Conservation (phyloP, 805 yeast species). For the Pichia nakasei region DNA sequence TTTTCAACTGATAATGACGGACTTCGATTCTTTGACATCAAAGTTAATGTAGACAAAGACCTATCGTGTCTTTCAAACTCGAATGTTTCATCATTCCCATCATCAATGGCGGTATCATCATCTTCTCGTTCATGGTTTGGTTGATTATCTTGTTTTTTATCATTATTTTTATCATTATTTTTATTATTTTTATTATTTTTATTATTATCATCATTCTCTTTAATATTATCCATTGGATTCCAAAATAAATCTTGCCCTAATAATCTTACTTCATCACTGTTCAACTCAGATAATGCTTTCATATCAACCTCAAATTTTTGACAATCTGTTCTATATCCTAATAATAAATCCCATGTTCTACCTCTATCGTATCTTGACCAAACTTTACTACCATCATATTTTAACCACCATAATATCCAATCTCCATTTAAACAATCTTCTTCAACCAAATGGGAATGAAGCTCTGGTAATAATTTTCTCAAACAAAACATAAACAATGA, state of each 20-base stretch:
- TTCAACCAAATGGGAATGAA: conserved; percentile 66
- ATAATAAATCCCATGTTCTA: conserved; percentile 77
- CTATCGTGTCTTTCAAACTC: conserved; percentile 14
- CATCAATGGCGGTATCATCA: neutral
- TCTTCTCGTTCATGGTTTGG: too few relatives aligned
- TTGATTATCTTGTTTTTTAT: conserved; percentile 4
- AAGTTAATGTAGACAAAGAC: conserved; percentile 25
- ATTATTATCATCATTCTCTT: neutral
- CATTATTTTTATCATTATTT: neutral
- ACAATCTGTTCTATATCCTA: conserved; percentile 60
- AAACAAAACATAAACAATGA: conserved; percentile 59
- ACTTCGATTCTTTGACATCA: conserved; percentile 17
- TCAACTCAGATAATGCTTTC: conserved; percentile 14
- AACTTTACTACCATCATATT: conserved; percentile 80
- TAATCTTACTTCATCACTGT: conserved; percentile 16
- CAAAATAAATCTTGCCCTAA: conserved; percentile 60
- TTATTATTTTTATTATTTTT: neutral
- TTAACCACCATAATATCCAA: conserved; percentile 94
- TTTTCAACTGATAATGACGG: conserved; percentile 17
- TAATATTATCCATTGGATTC: conserved; percentile 31
- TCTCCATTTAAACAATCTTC: conserved; percentile 74
- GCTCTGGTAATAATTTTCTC: conserved; percentile 60
- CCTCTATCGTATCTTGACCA: conserved; percentile 79
- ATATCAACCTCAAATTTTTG: conserved; percentile 18
- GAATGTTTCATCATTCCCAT: neutral